Conservation (phyloP, 345 rosid genomes). For the Citrus australasica region DNA sequence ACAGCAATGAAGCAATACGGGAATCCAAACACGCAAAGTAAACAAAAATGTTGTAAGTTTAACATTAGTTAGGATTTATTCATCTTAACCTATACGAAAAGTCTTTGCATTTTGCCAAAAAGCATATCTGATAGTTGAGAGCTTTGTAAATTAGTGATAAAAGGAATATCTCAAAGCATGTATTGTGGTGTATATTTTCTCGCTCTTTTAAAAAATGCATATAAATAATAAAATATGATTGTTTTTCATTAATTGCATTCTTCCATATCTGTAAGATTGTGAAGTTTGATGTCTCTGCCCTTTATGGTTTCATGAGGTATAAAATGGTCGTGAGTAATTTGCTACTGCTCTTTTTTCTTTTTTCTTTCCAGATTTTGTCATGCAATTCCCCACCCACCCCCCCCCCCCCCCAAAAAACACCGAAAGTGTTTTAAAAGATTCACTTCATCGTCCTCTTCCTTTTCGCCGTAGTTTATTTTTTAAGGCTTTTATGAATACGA, state of each 20-base stretch:
- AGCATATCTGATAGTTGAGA: neutral
- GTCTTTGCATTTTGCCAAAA: neutral
- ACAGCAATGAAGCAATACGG: slow-evolving; percentile 1
- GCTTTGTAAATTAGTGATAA: slow-evolving; percentile 1
- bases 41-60: slow-evolving; percentile 1
- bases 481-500: no score
- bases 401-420: rapidly evolving
- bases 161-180: neutral
- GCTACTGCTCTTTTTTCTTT: no score
- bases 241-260: neutral
- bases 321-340: no score
- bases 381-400: neutral
- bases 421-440: neutral
- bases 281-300: no score
- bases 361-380: no score
- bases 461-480: neutral
- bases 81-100: slow-evolving; percentile 16
- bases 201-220: neutral
- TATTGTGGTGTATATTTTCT: neutral
- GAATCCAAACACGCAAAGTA: slow-evolving; percentile 11
- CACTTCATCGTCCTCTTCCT: neutral
- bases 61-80: neutral
- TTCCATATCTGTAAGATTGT: neutral
- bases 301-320: no score
- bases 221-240: neutral